These are phyloP conservation scores for Fistulifera pelliculosa DNA, from an alignment of 108 stramenopile species.

Conservation along the genomic window DNA sequence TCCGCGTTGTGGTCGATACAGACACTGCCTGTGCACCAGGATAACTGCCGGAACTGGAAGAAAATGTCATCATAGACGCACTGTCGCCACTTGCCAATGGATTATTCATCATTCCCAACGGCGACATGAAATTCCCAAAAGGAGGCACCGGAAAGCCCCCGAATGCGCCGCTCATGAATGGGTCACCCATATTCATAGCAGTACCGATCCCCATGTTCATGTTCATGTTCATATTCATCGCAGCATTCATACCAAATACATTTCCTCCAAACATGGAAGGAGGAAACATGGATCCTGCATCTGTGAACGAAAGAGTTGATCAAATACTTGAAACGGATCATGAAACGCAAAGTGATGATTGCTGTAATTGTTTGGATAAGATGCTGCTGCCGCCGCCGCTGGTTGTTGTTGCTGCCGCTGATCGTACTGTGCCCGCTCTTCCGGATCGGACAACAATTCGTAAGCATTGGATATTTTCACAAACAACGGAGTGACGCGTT, in stretches of 20 bases:
- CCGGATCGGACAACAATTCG: conserved; percentile 73
- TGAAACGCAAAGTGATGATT: conserved; percentile 19
- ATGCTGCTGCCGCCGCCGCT: background rate
- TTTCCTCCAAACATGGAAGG: too few relatives aligned
- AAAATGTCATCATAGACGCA: too few relatives aligned
- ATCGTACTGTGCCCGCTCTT: conserved; percentile 67
- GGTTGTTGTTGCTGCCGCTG: background rate
- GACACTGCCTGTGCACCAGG: conserved; percentile 14
- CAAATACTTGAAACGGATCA: conserved; percentile 52
- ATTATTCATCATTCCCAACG: too few relatives aligned
- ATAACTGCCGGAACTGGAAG: conserved; percentile 10
- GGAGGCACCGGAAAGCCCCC: too few relatives aligned
- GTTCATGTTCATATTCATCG: too few relatives aligned
- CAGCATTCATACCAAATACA: too few relatives aligned
- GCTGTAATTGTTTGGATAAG: background rate
- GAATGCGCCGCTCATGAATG: too few relatives aligned
- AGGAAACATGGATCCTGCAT: too few relatives aligned
- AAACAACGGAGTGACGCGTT: conserved; percentile 24
- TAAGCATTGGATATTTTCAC: conserved; percentile 82
- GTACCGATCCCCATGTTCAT: too few relatives aligned
- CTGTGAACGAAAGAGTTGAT: conserved; percentile 24
- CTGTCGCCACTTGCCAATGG: too few relatives aligned
- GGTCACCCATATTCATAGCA: too few relatives aligned
- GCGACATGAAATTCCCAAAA: too few relatives aligned
- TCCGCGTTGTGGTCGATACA: conserved; percentile 45